phyloP scores from a whole-genome alignment of 148 eudicot genomes.

The Amaranthus palmeri region DNA sequence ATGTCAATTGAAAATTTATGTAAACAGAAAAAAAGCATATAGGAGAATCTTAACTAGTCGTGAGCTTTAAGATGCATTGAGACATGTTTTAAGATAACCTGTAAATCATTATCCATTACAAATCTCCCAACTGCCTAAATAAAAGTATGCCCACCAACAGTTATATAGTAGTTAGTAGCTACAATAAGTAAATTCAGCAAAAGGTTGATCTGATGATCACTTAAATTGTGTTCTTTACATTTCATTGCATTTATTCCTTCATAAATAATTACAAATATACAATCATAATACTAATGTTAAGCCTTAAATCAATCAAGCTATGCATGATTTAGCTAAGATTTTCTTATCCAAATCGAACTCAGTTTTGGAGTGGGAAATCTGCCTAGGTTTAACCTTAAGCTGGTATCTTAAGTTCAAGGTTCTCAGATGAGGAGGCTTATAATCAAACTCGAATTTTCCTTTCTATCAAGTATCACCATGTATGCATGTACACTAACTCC shows the following conservation, averaged over 20 bases:
- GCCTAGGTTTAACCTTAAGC: no score
- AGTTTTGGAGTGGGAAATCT: no score
- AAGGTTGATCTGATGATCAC: background rate
- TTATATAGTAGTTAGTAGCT: background rate
- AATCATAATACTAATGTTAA: no score
- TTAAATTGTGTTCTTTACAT: background rate
- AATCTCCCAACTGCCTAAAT: background rate
- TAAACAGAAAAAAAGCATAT: background rate
- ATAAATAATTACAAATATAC: background rate
- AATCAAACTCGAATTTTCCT: no score
- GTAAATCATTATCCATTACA: background rate
- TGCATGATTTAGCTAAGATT: no score
- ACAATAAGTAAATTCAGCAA: background rate
- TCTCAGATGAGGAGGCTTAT: no score
- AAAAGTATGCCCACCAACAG: background rate
- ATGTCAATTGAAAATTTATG: slow-evolving; percentile 9
- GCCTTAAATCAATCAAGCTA: no score
- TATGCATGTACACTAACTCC: no score
- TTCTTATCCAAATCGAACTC: no score
- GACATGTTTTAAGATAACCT: background rate
- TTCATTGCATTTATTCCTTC: background rate
- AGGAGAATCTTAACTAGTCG: background rate
- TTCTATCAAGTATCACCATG: no score
- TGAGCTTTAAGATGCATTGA: background rate
- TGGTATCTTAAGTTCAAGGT: no score